These are phyloP conservation scores for Rhytidhysteron rufulum DNA, from an alignment of 2,329 filamentous ascomycete species.

Conservation along the genomic window DNA sequence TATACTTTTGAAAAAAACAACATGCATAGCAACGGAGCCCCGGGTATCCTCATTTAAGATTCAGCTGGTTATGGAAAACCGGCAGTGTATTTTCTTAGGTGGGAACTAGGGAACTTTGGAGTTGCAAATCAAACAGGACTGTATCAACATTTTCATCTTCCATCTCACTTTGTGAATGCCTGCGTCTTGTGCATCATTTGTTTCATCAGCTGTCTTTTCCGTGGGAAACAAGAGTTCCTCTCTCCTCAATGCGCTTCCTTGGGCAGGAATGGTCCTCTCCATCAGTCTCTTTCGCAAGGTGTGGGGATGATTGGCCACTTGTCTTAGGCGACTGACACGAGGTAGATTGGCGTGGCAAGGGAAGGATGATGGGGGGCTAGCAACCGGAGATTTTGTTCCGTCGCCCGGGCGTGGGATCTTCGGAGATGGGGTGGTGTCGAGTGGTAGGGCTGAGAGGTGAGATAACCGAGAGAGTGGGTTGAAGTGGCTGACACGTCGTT, in stretches of 20 bases:
- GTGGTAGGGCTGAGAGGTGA: conserved; percentile 14
- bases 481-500: conserved; percentile 22
- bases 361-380: not conserved
- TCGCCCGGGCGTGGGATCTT: not conserved
- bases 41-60: conserved; percentile 24
- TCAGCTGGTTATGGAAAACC: conserved; percentile 8
- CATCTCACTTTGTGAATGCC: no score
- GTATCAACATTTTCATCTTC: conserved; percentile 12
- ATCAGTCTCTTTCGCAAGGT: no score
- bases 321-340: no score
- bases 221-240: no score
- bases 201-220: no score
- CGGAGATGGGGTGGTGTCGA: conserved; percentile 7
- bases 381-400: no score
- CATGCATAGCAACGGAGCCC: conserved; percentile 38
- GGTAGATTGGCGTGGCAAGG: not conserved
- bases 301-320: no score
- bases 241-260: no score
- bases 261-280: no score
- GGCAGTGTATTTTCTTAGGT: conserved; percentile 24
- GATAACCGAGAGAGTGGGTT: conserved; percentile 9
- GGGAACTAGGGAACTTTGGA: conserved; percentile 14
- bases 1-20: no score
- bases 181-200: no score
- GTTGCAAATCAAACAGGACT: conserved; percentile 20